A percentile compares a stretch with the other conserved stretches of the same genome.
These are phyloP conservation scores for Leccinum disarticulatum DNA, from an alignment of 768 basidiomycete genomes.

Conservation along the genomic window DNA sequence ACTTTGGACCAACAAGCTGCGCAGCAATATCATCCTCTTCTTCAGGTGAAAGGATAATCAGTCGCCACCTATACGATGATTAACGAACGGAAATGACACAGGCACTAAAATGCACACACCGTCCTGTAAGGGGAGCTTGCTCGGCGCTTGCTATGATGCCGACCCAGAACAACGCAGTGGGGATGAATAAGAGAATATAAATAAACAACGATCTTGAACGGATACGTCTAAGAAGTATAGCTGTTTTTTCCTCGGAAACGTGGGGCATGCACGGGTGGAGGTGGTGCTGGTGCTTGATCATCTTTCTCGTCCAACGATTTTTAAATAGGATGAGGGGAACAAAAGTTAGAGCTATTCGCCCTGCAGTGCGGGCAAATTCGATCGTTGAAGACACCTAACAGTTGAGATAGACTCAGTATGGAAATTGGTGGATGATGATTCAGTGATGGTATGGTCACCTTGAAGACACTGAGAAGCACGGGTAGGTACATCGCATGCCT, in stretches of 20 bases:
- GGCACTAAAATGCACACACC: slow-evolving; percentile 44
- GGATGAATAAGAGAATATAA: slow-evolving; percentile 59
- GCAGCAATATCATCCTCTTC: slow-evolving; percentile 89
- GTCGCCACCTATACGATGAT: slow-evolving; percentile 61
- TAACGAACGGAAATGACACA: background rate
- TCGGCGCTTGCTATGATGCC: slow-evolving; percentile 75
- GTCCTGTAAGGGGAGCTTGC: slow-evolving; percentile 80
- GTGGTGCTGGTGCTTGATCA: slow-evolving; percentile 46
- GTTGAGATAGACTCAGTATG: background rate
- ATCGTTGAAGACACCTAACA: slow-evolving; percentile 70
- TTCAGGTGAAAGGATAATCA: slow-evolving; percentile 87
- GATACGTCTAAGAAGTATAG: slow-evolving; percentile 46
- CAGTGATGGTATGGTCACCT: slow-evolving; percentile 39
- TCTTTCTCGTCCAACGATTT: slow-evolving; percentile 50
- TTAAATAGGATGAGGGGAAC: slow-evolving; percentile 66
- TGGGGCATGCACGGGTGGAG: slow-evolving; percentile 39
- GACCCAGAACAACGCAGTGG: slow-evolving; percentile 60
- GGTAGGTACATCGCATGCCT: slow-evolving; percentile 42
- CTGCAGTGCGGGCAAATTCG: slow-evolving; percentile 66
- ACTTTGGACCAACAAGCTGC: slow-evolving; percentile 79
- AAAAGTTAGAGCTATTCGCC: slow-evolving; percentile 72
- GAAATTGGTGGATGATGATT: background rate
- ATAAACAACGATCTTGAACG: slow-evolving; percentile 49
- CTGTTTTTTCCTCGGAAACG: slow-evolving; percentile 53
- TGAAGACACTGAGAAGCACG: slow-evolving; percentile 60